Conservation (phyloP, 345 rosid species). For the Eucalyptus regnans region DNA sequence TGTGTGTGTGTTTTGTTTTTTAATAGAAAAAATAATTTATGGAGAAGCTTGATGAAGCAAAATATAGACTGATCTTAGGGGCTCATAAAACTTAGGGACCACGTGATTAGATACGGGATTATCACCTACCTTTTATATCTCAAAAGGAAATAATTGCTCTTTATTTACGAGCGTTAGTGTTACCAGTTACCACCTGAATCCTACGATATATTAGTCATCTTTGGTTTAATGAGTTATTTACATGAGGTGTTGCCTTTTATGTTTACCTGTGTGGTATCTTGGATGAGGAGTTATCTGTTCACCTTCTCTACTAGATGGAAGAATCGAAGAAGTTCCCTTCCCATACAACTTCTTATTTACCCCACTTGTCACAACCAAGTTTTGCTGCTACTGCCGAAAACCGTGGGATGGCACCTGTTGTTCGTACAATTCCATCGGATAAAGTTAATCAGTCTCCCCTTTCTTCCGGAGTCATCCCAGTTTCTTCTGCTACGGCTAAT, state of each 20-base stretch:
- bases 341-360: constrained; percentile 24
- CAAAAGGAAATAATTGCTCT: not conserved
- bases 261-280: not conserved
- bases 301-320: constrained; percentile 48
- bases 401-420: constrained; percentile 19
- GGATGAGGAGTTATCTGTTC: not conserved
- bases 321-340: constrained; percentile 38
- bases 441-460: constrained; percentile 11
- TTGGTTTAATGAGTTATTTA: not conserved
- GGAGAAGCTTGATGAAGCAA: not conserved
- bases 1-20: no score
- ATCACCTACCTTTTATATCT: not conserved
- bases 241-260: not conserved
- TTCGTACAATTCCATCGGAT: constrained; percentile 19
- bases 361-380: constrained; percentile 36
- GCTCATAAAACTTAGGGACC: not conserved
- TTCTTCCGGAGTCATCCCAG: constrained; percentile 29
- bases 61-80: not conserved
- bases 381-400: constrained; percentile 18
- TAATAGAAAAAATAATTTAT: not conserved
- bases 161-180: not conserved
- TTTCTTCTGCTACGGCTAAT: constrained; percentile 10
- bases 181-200: not conserved
- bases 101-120: not conserved
- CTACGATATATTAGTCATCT: not conserved